Base-by-base conservation (phyloP, 345 rosid species). In the Nephelium lappaceum region DNA sequence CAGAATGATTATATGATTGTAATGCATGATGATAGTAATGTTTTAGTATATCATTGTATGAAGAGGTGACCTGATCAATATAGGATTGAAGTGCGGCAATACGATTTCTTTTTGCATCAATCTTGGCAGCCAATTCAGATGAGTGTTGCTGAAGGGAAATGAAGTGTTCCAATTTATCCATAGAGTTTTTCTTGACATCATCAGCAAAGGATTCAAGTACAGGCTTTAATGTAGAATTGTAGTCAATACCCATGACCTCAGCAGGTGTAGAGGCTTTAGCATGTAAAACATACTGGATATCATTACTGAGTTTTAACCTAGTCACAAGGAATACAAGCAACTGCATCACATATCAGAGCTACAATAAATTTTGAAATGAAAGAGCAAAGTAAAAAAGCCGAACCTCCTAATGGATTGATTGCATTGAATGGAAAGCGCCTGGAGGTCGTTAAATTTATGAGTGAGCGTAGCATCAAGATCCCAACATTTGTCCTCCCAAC, bases 401-500 rank as follows among this genome's bases (percentile, higher is more conserved):
- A 69, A 92, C 97, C 93, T 95, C 76, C 89, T 88, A 18, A 87
- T 79, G 57, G 93, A 84, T 84, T 88, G 95, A 87, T 94, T 96
- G 84, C 95, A 91, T 43, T 91, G 93, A 81, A 91, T 88, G 15
- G 92, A 81, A 61, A 91, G 87, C 2, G 87, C 81, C 76, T 88
- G 88, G 45, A 96, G 92, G 82, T 91, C 89, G 87, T 93, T 93
- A 73, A 89, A 84, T 67, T 86, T 91, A 71, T 85, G 87, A 2
- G 85, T 68, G 24, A 86, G 75, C 2, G 55, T 63, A 2, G 91
- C 69, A 75, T 89, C 91, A 39, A 92, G 86, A 76, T 93, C 94
- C 99, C 98, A 94, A 62, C 86, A 87, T 86, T 85, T 91, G 82
- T 89, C 95, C 77, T 96, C 99, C 91, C 89, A 91, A 10, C 79